Evolutionary conservation across 129 eudicot genomes (phyloP), one percentile per base, ranked within the genome.

Genomic region (Flaveria sonorensis): DNA sequence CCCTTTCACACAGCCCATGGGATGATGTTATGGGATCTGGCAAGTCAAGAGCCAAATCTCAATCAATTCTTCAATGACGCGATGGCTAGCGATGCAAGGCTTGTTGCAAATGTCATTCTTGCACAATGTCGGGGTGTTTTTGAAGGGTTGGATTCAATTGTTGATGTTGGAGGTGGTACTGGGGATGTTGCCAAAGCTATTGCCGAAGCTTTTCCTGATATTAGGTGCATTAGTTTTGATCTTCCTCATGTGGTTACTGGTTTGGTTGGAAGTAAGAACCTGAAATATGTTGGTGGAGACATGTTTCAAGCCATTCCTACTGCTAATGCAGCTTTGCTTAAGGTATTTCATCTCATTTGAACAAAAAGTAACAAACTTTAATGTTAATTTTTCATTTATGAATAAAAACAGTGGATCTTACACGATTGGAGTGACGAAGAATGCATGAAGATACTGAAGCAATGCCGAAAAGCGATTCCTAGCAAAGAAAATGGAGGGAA

Each of bases 161-260:
- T 84, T 4, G 88, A 84, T 51, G 88, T 81, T 19, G 85, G 80
- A 7, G 85, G 87, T 71, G 87, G 84, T 42, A 71, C 23, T 8
- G 85, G 87, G 14, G 62, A 76, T 0, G 20, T 80, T 75, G 79
- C 81, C 13, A 32, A 60, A 24, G 42, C 63, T 19, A 74, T 83
- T 60, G 81, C 64, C 2, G 16, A 66, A 19, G 70, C 70, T 7
- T 79, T 73, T 70, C 83, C 81, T 0, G 9, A 46, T 21, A 7
- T 70, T 12, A 79, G 8, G n/a, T 70, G 72, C 71, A 70, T 18
- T 6, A 14, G 30, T 20, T 78, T 83, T 66, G 86, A 83, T 78
- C 80, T 83, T 26, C 86, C 83, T 69, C 80, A 67, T 56, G 83
- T 83, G 12, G 76, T 83, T 66, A 5, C 20, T 1, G 79, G 57